Base-by-base conservation (phyloP, 169 alveolate species). In the Cryptosporidium sp. region DNA sequence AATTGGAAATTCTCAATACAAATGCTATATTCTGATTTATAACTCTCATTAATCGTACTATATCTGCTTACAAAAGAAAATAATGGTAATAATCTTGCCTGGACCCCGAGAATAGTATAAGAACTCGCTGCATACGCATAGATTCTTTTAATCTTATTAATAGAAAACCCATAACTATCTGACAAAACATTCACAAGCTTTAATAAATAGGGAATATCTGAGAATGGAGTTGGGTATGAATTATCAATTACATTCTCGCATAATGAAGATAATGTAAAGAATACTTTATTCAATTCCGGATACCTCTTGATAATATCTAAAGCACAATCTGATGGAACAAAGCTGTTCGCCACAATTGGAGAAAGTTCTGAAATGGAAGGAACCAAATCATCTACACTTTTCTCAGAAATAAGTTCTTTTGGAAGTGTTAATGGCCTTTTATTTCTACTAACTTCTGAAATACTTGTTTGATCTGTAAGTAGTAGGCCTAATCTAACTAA, bases 81-180 rank as follows among this genome's bases (percentile, higher is more conserved):
- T 62, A 80, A 29, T 12, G 75, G 67, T 16, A 60, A 26, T 21
- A 80, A 18, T 45, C 33, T 80, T 3, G 45, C 9, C 39, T 80
- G 89, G 8, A 65, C 67, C 5, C 89, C 89, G 18, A 80, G 23
- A 14, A 80, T 42, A 7, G 52, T 21, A 35, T 60, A 80, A n/a
- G 89, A 80, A 29, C 89, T 62, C 7, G 89, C 53, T 16, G 68
- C 75, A 65, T 80, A 80, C 12, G 80, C 73, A 18, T 80, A 37
- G 35, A 80, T 60, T 23, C 89, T 80, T 48, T n/a, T 80, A 7
- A 80, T 29, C 70, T 48, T 45, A 56, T 39, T 45, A 42, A 65
- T 60, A 44, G 53, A 44, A 62, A 80, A 62, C 21, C 89, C 89
- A 62, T 62, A 80, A 29, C 53, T 65, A 48, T 80, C 75, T 4